These are phyloP conservation scores for Lodderomyces theae DNA, from an alignment of 1,139 yeast species.

Conservation along the genomic window DNA sequence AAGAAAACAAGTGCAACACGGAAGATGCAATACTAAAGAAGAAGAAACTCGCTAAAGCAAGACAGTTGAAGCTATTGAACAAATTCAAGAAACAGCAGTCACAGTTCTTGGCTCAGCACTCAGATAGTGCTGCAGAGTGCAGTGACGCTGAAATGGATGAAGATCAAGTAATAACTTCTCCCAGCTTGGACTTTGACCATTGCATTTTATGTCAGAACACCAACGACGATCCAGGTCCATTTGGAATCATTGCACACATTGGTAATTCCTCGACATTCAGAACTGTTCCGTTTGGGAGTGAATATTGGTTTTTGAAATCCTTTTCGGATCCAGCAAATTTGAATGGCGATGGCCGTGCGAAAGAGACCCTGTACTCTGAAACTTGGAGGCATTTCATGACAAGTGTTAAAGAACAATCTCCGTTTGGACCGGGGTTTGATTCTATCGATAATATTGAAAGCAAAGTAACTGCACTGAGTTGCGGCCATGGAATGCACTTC, in stretches of 20 bases:
- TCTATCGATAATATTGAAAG: constrained; percentile 36
- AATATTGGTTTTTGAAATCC: constrained; percentile 65
- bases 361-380: constrained; percentile 20
- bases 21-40: constrained; percentile 56
- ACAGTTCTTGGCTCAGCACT: constrained; percentile 57
- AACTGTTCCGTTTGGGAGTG: constrained; percentile 58
- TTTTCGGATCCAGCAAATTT: constrained; percentile 55
- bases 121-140: constrained; percentile 26
- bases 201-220: constrained; percentile 92
- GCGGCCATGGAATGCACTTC: constrained; percentile 94
- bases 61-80: constrained; percentile 71
- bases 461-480: constrained; percentile 66
- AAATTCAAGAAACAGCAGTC: constrained; percentile 78
- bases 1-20: constrained; percentile 13
- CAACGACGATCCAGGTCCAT: constrained; percentile 63
- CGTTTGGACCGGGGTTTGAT: constrained; percentile 74
- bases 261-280: constrained; percentile 61
- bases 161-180: constrained; percentile 32
- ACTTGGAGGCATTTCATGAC: constrained; percentile 40
- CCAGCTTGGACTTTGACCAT: constrained; percentile 77
- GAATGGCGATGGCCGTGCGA: constrained; percentile 40
- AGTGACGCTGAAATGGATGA: constrained; percentile 41
- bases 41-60: constrained; percentile 66
- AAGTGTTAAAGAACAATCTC: constrained; percentile 34
- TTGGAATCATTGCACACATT: constrained; percentile 68